These are phyloP conservation scores for Aspergillus pseudoviridinutans DNA, from an alignment of 2,329 filamentous ascomycete species.

Conservation along the genomic window DNA sequence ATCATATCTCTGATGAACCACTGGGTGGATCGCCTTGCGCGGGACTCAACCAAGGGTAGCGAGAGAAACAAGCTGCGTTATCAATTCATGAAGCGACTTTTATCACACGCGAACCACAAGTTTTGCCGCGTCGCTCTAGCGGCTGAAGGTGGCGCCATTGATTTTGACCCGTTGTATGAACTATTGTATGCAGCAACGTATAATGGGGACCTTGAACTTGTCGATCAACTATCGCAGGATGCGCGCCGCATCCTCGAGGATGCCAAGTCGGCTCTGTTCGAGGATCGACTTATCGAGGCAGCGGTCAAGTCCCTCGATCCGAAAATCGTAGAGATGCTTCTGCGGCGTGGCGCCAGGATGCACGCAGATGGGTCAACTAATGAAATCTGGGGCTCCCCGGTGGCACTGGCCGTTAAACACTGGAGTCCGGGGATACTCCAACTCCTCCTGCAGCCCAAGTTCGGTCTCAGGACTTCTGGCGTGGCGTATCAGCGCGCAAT, in stretches of 20 bases:
- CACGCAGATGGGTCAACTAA: not conserved
- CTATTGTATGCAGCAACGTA: not conserved
- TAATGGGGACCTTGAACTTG: no score
- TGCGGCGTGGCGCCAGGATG: not conserved
- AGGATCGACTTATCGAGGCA: not conserved
- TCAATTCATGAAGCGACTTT: not conserved
- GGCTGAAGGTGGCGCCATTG: not conserved
- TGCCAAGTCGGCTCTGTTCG: not conserved
- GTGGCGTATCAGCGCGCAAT: not conserved
- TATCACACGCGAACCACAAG: not conserved
- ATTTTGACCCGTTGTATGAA: not conserved
- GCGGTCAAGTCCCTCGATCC: not conserved
- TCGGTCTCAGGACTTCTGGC: not conserved
- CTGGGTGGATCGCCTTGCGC: not conserved
- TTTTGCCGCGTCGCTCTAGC: not conserved
- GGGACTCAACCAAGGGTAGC: not conserved
- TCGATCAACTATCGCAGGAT: no score
- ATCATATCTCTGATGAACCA: not conserved
- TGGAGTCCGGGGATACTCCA: not conserved
- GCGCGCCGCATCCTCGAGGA: not conserved
- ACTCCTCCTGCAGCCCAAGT: not conserved
- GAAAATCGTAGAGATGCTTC: not conserved
- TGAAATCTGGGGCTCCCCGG: not conserved
- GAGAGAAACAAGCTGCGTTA: not conserved
- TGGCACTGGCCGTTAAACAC: not conserved